These are phyloP conservation scores for Tetracentron sinense DNA, from an alignment of 164 flowering plant genomes.

Conservation along the genomic window DNA sequence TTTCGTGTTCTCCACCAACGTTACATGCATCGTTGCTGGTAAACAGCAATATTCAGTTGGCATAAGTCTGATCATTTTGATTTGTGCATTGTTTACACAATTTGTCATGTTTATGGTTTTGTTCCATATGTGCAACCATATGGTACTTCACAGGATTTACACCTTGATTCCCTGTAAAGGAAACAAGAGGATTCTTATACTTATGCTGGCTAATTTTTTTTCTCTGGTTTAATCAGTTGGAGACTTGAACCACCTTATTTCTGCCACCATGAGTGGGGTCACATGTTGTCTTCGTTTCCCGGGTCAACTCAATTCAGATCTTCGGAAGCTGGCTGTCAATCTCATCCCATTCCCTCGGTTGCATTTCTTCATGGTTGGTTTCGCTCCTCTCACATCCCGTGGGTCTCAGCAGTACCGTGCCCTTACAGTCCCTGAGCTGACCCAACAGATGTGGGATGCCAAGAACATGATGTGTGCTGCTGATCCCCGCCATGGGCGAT, in stretches of 20 bases:
- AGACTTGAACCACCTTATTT: slow-evolving; percentile 43
- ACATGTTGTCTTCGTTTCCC: slow-evolving; percentile 51
- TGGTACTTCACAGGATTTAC: too few relatives aligned
- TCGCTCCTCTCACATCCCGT: slow-evolving; percentile 34
- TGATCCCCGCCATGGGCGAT: slow-evolving; percentile 44
- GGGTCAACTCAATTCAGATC: slow-evolving; percentile 43
- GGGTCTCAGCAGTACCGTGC: slow-evolving; percentile 50
- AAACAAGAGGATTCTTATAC: not conserved
- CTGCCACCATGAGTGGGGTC: slow-evolving; percentile 47
- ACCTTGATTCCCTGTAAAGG: too few relatives aligned
- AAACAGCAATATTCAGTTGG: too few relatives aligned
- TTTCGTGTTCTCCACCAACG: too few relatives aligned
- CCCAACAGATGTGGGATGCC: slow-evolving; percentile 40
- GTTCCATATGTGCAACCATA: too few relatives aligned
- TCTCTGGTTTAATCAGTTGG: slow-evolving; percentile 29
- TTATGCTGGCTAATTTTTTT: not conserved
- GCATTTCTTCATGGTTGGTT: slow-evolving; percentile 42
- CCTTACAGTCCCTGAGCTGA: slow-evolving; percentile 44
- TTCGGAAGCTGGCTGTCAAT: slow-evolving; percentile 40
- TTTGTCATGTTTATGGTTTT: too few relatives aligned
- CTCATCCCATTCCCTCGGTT: slow-evolving; percentile 50
- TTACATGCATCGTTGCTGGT: too few relatives aligned
- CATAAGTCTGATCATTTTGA: too few relatives aligned
- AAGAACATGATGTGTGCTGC: slow-evolving; percentile 36
- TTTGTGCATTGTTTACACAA: too few relatives aligned